Base-by-base conservation (phyloP, 345 rosid genomes). In the Limnanthes douglasii region DNA sequence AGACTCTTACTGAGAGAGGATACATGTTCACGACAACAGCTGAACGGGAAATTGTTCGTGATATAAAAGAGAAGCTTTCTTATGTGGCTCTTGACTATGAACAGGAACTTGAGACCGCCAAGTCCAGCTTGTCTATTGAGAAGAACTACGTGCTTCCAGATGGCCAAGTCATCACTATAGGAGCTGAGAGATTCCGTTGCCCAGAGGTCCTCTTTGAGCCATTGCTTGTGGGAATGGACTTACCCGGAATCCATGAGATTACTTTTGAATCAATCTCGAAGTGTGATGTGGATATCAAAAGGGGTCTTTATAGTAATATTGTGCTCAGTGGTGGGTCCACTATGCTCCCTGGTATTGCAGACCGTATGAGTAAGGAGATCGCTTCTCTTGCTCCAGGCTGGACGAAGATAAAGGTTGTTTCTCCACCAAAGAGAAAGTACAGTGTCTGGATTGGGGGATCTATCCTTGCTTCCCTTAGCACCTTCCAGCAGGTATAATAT, bases 11-110 rank as follows among this genome's bases (percentile, higher is more conserved):
- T 5, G 40, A 36, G 12, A 7, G 12, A 1, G 40, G 40, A 2
- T 36, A 36, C 22, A 5, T 11, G 11, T 36, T 16, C 23, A 36
- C 40, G 12, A 36, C 24, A 4, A 5, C 24, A 0, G 40, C 40
- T 1, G 24, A 36, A 13, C 8, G 40, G 20, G 40, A 36, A 11
- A 36, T 36, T 8, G 40, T 36, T 2, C 16, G 23, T 2, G 40
- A 36, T 23, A 36, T 36, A 5, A 36, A 36, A 13, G 40, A 36
- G 22, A 16, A 11, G 11, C 40, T 36, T 19, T 36, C 24, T 4
- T 36, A 36, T n/a, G 22, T 36, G 5, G 22, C 40, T 15, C 8
- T 36, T 1, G 40, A 36, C 19, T 36, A 5, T 19, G 40, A 36
- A 11, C 8, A 36, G 11, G 23, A 36, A n/a, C 16, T 34, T 14